Evolutionary conservation across 2,329 filamentous ascomycete genomes (phyloP), one percentile per base, ranked within the genome.

Genomic region (Colletotrichum orbiculare): DNA sequence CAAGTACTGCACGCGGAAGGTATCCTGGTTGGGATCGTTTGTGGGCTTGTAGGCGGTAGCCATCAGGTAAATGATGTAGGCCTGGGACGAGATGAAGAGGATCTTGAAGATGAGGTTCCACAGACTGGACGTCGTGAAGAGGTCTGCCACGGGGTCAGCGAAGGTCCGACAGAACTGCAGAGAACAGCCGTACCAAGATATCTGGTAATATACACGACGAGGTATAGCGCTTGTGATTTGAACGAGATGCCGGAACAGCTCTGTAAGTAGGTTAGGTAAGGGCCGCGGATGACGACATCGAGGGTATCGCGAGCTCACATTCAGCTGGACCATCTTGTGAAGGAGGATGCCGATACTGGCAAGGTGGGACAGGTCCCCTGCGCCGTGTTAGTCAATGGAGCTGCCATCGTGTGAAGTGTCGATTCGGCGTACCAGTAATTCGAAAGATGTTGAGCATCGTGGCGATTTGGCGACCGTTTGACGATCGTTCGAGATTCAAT

Each of bases 41-140:
- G 96, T 98, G 34, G 96, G 95, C 80, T 96, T 97, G 87, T 96
- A 99, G 73, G 95, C 92, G 72, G 93, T 96, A 68, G 96, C 91
- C 96, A 99, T 99, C 71, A 98, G 89, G 82, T 97, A 98, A 77
- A 99, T 89, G 73, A 94, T 97, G 84, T 99, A 99, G 69, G 91
- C 89, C 68, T 96, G 94, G 33, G 93, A 91, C 68, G 83, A 85
- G 77, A 99, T 94, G 85, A 98, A 99, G 76, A 97, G 86, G 75
- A 98, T 88, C 81, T 99, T 99, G 85, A 98, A 97, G 73, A 93
- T 80, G 67, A 96, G 90, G 82, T 98, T 97, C 87, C 97, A 99
- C 69, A 93, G 79, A 74, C 91, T 94, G 71, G 88, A 81, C 67
- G 91, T 94, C 75, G 89, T 93, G 78, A 98, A 94, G 65, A 98